A percentile compares a stretch with the other conserved stretches of the same genome.
These are phyloP conservation scores for Veloboletus limbatus DNA, from an alignment of 1,284 basidiomycete species.

Conservation along the genomic window DNA sequence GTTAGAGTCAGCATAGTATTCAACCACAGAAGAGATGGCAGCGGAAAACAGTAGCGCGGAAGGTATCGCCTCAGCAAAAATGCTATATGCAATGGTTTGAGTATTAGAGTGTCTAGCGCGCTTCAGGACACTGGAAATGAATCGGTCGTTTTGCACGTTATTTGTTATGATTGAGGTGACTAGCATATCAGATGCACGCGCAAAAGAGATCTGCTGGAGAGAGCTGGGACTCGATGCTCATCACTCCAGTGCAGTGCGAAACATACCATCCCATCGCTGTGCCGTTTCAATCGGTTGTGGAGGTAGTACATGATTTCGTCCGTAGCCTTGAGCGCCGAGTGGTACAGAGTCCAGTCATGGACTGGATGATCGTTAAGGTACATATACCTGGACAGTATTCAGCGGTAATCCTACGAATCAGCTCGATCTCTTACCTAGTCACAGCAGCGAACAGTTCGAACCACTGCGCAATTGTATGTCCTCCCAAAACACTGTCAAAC, in stretches of 20 bases:
- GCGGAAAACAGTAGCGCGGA: constrained; percentile 54
- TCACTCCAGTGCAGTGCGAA: background rate
- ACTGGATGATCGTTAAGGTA: constrained; percentile 55
- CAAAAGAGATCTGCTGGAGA: constrained; percentile 19
- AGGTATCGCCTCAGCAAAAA: constrained; percentile 50
- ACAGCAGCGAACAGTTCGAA: constrained; percentile 53
- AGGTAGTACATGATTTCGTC: constrained; percentile 42
- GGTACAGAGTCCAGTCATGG: constrained; percentile 58
- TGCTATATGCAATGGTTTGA: constrained; percentile 22
- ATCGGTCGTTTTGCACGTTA: constrained; percentile 26
- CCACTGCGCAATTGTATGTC: constrained; percentile 49
- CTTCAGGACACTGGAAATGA: constrained; percentile 19
- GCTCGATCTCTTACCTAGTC: constrained; percentile 40
- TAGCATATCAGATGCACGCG: constrained; percentile 20
- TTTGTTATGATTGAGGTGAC: constrained; percentile 22
- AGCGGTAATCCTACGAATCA: background rate
- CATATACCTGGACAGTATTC: constrained; percentile 48
- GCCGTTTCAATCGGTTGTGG: constrained; percentile 37
- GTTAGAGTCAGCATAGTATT: constrained; percentile 57
- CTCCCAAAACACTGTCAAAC: constrained; percentile 41
- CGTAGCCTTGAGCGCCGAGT: constrained; percentile 42
- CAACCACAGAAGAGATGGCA: constrained; percentile 55
- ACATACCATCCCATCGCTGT: constrained; percentile 28
- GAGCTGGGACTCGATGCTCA: background rate
- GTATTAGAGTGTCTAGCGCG: constrained; percentile 1